Conservation (phyloP, 768 basidiomycete species). For the Boletus subcaerulescens region DNA sequence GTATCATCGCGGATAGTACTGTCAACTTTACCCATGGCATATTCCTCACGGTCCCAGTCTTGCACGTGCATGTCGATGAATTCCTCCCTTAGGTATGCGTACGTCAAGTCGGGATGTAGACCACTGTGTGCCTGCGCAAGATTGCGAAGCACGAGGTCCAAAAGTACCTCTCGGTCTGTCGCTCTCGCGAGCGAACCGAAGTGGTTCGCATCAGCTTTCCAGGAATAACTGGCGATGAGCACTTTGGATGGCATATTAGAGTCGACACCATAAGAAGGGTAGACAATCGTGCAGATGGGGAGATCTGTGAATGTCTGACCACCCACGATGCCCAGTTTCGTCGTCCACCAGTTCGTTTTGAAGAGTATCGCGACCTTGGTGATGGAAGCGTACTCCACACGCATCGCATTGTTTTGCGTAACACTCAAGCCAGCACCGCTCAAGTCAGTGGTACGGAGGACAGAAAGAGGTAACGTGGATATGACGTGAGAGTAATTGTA, state of each 20-base stretch:
- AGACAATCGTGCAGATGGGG: constrained; percentile 4
- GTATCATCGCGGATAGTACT: background rate
- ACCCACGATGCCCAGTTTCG: constrained; percentile 7
- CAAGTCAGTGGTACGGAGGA: constrained; percentile 5
- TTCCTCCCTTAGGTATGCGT: background rate
- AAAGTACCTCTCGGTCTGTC: background rate
- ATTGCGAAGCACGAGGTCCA: constrained; percentile 6
- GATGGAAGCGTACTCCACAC: background rate
- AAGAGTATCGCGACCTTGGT: constrained; percentile 9
- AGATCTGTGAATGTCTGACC: constrained; percentile 12
- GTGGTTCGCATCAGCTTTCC: background rate
- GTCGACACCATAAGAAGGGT: constrained; percentile 7
- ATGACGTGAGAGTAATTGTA: constrained; percentile 8
- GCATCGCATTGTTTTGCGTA: constrained; percentile 7
- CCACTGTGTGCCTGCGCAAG: constrained; percentile 4
- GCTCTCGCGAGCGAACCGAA: background rate
- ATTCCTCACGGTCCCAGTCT: constrained; percentile 35
- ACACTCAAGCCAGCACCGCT: constrained; percentile 2
- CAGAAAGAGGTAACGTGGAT: constrained; percentile 3
- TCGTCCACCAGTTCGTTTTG: constrained; percentile 14
- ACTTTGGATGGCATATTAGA: constrained; percentile 9
- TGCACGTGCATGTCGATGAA: constrained; percentile 21
- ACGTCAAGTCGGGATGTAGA: constrained; percentile 4
- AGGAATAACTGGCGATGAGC: constrained; percentile 3
- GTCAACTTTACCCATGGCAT: constrained; percentile 32